phyloP scores from a whole-genome alignment of 139 green algal genomes.

The Tetraselmis chui region DNA sequence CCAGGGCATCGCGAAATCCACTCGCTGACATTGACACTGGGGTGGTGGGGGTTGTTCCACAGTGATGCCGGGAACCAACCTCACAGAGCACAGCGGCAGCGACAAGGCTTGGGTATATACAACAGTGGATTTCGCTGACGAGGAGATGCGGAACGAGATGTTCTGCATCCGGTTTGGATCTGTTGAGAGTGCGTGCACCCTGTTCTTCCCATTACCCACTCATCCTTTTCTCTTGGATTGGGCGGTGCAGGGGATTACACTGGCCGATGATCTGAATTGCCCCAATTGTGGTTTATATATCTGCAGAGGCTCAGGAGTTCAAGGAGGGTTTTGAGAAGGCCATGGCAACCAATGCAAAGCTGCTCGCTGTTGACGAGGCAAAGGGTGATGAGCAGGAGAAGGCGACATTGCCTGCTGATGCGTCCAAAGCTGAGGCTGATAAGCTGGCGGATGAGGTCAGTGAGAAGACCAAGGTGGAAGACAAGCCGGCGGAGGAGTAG shows the following conservation, averaged over 20 bases:
- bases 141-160: conserved; percentile 73
- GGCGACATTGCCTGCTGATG: background rate
- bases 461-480: conserved; percentile 30
- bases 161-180: conserved; percentile 90
- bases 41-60: too few species aligned
- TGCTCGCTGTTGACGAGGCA: conserved; percentile 25
- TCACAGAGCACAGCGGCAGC: conserved; percentile 88
- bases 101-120: conserved; percentile 96
- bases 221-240: background rate
- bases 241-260: background rate
- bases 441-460: conserved; percentile 31
- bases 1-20: too few species aligned
- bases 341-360: conserved; percentile 46
- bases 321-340: conserved; percentile 69
- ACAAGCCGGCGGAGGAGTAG: conserved; percentile 4
- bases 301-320: conserved; percentile 72
- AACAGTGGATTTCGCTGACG: conserved; percentile 91
- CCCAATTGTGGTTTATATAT: background rate
- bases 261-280: background rate
- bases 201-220: background rate
- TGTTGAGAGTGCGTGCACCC: conserved; percentile 48
- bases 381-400: conserved; percentile 2
- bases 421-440: background rate
- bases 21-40: too few species aligned
- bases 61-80: conserved; percentile 88